Conservation (phyloP, 495 filamentous ascomycete species). For the Xylaria cubensis region DNA sequence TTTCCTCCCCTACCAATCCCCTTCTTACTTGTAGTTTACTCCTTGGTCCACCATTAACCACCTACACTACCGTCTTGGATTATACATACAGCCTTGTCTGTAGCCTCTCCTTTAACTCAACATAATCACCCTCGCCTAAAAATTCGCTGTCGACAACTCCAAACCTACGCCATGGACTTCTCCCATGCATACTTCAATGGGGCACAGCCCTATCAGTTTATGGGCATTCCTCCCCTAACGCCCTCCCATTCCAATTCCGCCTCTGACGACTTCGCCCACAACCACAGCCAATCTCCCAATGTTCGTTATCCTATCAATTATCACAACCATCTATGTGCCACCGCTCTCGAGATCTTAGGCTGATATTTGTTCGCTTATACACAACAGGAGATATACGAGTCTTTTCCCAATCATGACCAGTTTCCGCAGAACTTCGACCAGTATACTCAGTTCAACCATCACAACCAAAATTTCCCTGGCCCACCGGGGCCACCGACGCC, state of each 20-base stretch:
- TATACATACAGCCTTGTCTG: not conserved
- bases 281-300: constrained; percentile 57
- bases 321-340: not conserved
- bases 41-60: not conserved
- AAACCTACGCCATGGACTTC: constrained; percentile 51
- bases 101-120: constrained; percentile 10
- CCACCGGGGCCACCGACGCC: constrained; percentile 56
- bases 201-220: constrained; percentile 61
- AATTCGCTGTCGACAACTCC: not conserved
- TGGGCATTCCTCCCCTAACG: constrained; percentile 59
- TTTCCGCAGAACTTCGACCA: constrained; percentile 52
- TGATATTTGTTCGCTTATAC: constrained; percentile 35
- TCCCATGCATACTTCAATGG: constrained; percentile 52
- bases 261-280: constrained; percentile 56
- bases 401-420: constrained; percentile 52
- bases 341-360: constrained; percentile 26
- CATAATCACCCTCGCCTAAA: not conserved
- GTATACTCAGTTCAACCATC: constrained; percentile 50
- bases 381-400: constrained; percentile 54
- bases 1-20: constrained; percentile 26
- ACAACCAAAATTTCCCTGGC: constrained; percentile 45
- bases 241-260: constrained; percentile 60
- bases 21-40: constrained; percentile 19
- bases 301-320: constrained; percentile 48
- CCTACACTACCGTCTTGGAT: not conserved